Conservation (phyloP, 345 rosid genomes). For the Arabidopsis arenosa region DNA sequence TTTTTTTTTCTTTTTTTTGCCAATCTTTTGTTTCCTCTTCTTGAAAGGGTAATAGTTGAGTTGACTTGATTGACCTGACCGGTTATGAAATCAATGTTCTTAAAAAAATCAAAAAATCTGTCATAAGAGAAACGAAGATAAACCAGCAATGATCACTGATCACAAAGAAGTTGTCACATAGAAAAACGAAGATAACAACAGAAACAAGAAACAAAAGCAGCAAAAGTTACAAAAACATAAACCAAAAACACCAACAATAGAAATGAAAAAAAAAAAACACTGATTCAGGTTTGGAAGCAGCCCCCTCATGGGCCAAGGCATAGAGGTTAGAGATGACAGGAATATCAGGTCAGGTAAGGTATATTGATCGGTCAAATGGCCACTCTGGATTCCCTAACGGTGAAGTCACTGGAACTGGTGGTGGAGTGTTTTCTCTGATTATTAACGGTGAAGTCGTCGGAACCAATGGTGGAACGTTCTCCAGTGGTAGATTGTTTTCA, state of each 20-base stretch:
- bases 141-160: slow-evolving; percentile 8
- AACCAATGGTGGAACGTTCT: slow-evolving; percentile 36
- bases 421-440: slow-evolving; percentile 5
- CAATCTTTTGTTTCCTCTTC: background rate
- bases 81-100: background rate
- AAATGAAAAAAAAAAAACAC: background rate
- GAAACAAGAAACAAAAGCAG: background rate
- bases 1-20: too few species aligned
- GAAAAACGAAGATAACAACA: background rate
- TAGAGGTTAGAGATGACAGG: background rate
- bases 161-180: background rate
- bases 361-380: slow-evolving; percentile 49
- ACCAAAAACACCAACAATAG: background rate
- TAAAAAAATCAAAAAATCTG: background rate
- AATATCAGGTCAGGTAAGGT: background rate
- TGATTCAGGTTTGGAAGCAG: background rate
- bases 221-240: background rate
- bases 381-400: slow-evolving; percentile 53
- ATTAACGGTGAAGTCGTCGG: slow-evolving; percentile 53
- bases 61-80: background rate
- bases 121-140: background rate
- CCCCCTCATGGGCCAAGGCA: background rate
- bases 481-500: slow-evolving; percentile 23
- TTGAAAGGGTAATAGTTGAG: background rate
- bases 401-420: slow-evolving; percentile 1